These are phyloP conservation scores for Fusarium poae DNA, from an alignment of 2,329 filamentous ascomycete genomes.

Conservation along the genomic window DNA sequence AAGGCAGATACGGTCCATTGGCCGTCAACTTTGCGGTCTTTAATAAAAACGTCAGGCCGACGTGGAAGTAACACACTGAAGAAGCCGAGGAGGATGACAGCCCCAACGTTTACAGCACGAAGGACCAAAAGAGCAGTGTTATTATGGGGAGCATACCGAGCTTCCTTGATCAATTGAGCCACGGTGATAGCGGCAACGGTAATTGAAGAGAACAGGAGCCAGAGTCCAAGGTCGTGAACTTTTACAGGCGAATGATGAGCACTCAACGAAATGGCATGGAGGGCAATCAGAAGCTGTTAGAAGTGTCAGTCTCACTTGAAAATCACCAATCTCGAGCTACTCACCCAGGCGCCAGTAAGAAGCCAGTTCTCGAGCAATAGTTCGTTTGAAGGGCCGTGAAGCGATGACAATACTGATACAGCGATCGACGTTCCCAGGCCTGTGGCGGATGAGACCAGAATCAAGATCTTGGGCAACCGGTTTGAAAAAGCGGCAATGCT, in stretches of 20 bases:
- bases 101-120: constrained; percentile 61
- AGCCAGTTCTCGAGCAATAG: constrained; percentile 71
- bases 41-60: constrained; percentile 73
- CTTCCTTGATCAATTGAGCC: constrained; percentile 59
- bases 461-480: constrained; percentile 66
- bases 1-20: constrained; percentile 72
- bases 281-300: constrained; percentile 62
- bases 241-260: constrained; percentile 64
- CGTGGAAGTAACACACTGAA: constrained; percentile 71
- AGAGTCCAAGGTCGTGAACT: constrained; percentile 67
- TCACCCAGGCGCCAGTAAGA: constrained; percentile 72
- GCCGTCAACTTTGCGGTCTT: constrained; percentile 71
- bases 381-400: constrained; percentile 53
- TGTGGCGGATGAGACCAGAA: constrained; percentile 66
- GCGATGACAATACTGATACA: constrained; percentile 66
- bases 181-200: constrained; percentile 60
- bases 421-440: constrained; percentile 70
- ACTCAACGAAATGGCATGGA: constrained; percentile 65
- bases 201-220: constrained; percentile 62
- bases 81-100: constrained; percentile 60
- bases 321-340: constrained; percentile 47
- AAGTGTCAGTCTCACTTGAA: constrained; percentile 4
- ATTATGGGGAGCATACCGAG: constrained; percentile 49
- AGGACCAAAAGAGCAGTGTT: constrained; percentile 59
- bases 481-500: constrained; percentile 73